phyloP scores from a whole-genome alignment of 768 basidiomycete species.

The Lenzites betulinus region DNA sequence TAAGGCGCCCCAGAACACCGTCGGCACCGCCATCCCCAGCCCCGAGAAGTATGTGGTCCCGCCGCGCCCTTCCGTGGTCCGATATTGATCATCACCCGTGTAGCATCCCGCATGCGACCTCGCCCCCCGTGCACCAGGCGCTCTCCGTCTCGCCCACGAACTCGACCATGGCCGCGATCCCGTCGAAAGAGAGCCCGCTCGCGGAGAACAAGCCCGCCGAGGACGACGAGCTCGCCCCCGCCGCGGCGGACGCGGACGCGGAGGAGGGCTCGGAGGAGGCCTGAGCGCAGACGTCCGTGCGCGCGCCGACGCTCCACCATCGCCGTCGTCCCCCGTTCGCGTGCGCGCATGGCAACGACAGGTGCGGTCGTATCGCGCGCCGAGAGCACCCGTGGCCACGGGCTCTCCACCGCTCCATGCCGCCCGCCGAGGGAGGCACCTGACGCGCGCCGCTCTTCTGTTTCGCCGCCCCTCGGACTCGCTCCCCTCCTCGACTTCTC shows the following conservation, averaged over 20 bases:
- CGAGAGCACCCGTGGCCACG: not conserved
- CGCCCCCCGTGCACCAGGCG: constrained; percentile 49
- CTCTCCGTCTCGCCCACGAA: constrained; percentile 79
- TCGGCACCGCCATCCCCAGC: constrained; percentile 97
- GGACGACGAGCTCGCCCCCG: constrained; percentile 35
- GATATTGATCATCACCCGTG: constrained; percentile 7
- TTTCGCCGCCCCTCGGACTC: not conserved
- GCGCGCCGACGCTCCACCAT: not conserved
- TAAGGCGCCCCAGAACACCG: constrained; percentile 79
- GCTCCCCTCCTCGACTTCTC: not conserved
- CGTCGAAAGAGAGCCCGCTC: constrained; percentile 61
- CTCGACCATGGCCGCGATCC: constrained; percentile 42
- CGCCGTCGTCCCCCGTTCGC: not conserved
- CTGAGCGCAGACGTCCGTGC: not conserved
- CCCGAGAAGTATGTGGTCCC: constrained; percentile 80
- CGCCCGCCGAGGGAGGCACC: constrained; percentile 5
- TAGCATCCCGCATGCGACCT: constrained; percentile 91
- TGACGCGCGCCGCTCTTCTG: constrained; percentile 4
- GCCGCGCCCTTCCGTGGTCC: too few species aligned
- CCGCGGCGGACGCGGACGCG: constrained; percentile 57
- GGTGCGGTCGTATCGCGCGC: not conserved
- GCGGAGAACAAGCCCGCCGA: constrained; percentile 22
- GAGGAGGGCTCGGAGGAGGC: not conserved
- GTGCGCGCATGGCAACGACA: not conserved
- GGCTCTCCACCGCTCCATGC: not conserved